Conservation (phyloP, 108 stramenopile species). For the Heterococcus sp. region DNA sequence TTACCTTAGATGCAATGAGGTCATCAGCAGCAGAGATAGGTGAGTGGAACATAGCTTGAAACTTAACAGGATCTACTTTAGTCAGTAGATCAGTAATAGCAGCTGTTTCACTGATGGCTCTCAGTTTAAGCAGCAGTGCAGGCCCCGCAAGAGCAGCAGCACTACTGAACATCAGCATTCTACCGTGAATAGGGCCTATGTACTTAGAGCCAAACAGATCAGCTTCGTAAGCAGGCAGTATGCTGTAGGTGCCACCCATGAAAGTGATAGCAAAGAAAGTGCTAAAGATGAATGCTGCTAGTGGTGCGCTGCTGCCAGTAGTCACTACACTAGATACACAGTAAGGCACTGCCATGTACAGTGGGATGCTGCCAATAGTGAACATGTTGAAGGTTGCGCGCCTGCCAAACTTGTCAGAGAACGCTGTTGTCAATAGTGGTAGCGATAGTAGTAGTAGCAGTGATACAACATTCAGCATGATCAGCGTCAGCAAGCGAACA, state of each 20-base stretch:
- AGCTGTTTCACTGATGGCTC: slow-evolving; percentile 51
- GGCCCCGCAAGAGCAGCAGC: slow-evolving; percentile 66
- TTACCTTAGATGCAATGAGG: not conserved
- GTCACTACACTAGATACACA: not conserved
- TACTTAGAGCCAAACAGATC: slow-evolving; percentile 75
- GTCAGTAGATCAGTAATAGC: slow-evolving; percentile 67
- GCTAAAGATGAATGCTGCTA: slow-evolving; percentile 64
- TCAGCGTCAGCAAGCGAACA: too few species aligned
- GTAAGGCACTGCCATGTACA: slow-evolving; percentile 46
- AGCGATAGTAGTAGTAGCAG: not conserved
- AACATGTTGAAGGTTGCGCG: slow-evolving; percentile 65
- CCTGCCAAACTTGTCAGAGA: slow-evolving; percentile 68
- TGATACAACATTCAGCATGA: too few species aligned
- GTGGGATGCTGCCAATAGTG: slow-evolving; percentile 63
- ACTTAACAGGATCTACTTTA: slow-evolving; percentile 48
- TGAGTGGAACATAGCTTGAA: not conserved
- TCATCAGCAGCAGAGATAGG: not conserved
- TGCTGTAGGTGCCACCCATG: slow-evolving; percentile 70
- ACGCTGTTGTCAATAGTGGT: not conserved
- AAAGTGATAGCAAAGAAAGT: slow-evolving; percentile 67
- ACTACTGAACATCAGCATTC: slow-evolving; percentile 66
- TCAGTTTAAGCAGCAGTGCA: slow-evolving; percentile 65
- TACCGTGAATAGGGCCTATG: slow-evolving; percentile 74
- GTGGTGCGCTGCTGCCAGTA: slow-evolving; percentile 53
- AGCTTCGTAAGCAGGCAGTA: slow-evolving; percentile 77